A percentile compares a stretch with the other conserved stretches of the same genome.
Conservation (phyloP, 306 rosid genomes). For the Carpinus fangiana region DNA sequence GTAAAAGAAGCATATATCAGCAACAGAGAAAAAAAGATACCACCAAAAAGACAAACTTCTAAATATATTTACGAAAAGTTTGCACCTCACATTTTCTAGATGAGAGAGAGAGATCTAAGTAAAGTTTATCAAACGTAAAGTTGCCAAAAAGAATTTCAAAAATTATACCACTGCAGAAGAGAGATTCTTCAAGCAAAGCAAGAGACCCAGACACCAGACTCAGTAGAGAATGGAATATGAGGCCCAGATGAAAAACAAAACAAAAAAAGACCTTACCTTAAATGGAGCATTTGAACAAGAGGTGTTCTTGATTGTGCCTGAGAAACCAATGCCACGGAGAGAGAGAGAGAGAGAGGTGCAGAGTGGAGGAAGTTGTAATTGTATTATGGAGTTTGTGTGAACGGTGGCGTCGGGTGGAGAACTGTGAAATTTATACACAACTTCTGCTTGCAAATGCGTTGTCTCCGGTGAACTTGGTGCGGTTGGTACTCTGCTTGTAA, state of each 20-base stretch:
- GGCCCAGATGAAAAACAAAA: background rate
- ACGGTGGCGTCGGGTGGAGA: background rate
- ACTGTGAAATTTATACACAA: background rate
- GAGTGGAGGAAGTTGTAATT: background rate
- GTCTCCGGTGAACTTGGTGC: background rate
- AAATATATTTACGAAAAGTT: slow-evolving; percentile 2
- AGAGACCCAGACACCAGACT: background rate
- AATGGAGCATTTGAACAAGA: slow-evolving; percentile 7
- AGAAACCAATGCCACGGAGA: background rate
- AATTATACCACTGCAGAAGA: background rate
- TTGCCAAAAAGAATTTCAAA: background rate
- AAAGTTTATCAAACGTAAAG: background rate
- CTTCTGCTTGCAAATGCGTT: background rate
- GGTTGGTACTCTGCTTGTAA: background rate
- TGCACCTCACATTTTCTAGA: slow-evolving; percentile 7
- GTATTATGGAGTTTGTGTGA: background rate
- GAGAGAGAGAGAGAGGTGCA: background rate
- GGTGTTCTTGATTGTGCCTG: background rate
- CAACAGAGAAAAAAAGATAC: slow-evolving; percentile 8
- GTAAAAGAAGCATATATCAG: slow-evolving; percentile 4
- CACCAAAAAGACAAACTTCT: slow-evolving; percentile 6
- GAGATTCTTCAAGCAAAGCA: slow-evolving; percentile 16
- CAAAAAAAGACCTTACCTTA: slow-evolving; percentile 22
- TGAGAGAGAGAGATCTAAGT: background rate
- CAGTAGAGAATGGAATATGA: slow-evolving; percentile 5